Evolutionary conservation across 768 basidiomycete genomes (phyloP).

Genomic region (Auricularia sp.): DNA sequence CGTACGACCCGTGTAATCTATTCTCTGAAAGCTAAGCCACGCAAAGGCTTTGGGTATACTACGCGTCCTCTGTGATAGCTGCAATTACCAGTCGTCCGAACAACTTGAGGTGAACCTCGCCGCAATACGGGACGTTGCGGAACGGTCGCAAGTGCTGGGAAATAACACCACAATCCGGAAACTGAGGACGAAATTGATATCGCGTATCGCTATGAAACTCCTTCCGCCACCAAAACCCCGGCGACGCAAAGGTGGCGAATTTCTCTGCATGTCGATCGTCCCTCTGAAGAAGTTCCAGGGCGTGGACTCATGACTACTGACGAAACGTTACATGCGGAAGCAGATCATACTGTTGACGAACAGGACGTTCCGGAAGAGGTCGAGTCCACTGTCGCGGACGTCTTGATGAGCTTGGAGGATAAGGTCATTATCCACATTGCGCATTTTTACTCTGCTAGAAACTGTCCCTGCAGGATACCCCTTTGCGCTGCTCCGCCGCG

Average conservation of each 20-base stretch:
- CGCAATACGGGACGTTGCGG: slow-evolving; percentile 35
- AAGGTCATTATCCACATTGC: slow-evolving; percentile 38
- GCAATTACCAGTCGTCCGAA: slow-evolving; percentile 50
- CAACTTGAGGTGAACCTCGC: slow-evolving; percentile 36
- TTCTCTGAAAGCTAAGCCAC: slow-evolving; percentile 17
- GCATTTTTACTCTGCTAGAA: not conserved
- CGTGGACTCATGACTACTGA: slow-evolving; percentile 12
- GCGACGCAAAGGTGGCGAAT: slow-evolving; percentile 30
- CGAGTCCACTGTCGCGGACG: slow-evolving; percentile 59
- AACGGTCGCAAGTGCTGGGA: slow-evolving; percentile 31
- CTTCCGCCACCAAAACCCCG: slow-evolving; percentile 38
- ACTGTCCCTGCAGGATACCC: slow-evolving; percentile 57
- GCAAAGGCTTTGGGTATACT: slow-evolving; percentile 50
- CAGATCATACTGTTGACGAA: slow-evolving; percentile 18
- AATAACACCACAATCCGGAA: slow-evolving; percentile 63
- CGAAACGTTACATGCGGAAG: slow-evolving; percentile 3
- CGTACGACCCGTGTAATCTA: slow-evolving; percentile 5
- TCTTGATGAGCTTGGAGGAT: slow-evolving; percentile 70
- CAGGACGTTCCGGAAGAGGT: slow-evolving; percentile 68
- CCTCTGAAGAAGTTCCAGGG: slow-evolving; percentile 11
- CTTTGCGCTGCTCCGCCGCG: slow-evolving; percentile 90
- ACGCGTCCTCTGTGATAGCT: slow-evolving; percentile 59
- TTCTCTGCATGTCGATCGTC: not conserved
- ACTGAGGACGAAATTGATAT: slow-evolving; percentile 52
- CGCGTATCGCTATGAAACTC: slow-evolving; percentile 51